Conservation (phyloP, 768 basidiomycete species). For the Serendipita sp. region DNA sequence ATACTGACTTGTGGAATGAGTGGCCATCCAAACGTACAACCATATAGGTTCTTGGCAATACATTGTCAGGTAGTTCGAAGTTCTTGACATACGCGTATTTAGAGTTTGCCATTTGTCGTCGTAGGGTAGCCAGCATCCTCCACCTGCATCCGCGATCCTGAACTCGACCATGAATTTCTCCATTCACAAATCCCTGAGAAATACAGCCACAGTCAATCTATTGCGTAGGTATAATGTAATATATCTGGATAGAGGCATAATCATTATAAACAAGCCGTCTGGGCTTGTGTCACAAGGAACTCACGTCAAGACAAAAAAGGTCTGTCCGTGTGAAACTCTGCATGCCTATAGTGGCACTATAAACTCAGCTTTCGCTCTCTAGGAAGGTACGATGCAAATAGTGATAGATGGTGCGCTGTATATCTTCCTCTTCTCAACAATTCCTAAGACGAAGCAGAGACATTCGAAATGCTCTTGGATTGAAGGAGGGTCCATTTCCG, state of each 20-base stretch:
- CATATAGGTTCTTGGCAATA: slow-evolving; percentile 72
- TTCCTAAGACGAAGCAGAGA: not conserved
- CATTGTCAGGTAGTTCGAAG: slow-evolving; percentile 76
- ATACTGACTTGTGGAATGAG: slow-evolving; percentile 68
- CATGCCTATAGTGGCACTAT: not conserved
- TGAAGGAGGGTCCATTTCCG: not conserved
- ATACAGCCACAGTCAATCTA: not conserved
- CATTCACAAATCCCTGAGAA: not conserved
- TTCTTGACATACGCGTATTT: slow-evolving; percentile 79
- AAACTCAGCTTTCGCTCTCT: not conserved
- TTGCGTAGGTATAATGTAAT: not conserved
- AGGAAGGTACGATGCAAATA: not conserved
- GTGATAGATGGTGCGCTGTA: not conserved
- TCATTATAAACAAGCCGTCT: slow-evolving; percentile 1
- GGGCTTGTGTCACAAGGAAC: slow-evolving; percentile 5
- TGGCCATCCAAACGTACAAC: slow-evolving; percentile 84
- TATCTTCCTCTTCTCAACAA: not conserved
- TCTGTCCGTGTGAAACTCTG: not conserved
- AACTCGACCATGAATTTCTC: not conserved
- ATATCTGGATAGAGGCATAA: not conserved
- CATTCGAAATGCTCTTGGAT: not conserved
- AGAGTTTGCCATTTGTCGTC: slow-evolving; percentile 65
- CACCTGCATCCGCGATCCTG: not conserved
- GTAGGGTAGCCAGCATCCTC: not conserved
- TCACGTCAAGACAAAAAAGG: not conserved